phyloP scores from a whole-genome alignment of 116 monocot genomes.

The Posidonia oceanica region DNA sequence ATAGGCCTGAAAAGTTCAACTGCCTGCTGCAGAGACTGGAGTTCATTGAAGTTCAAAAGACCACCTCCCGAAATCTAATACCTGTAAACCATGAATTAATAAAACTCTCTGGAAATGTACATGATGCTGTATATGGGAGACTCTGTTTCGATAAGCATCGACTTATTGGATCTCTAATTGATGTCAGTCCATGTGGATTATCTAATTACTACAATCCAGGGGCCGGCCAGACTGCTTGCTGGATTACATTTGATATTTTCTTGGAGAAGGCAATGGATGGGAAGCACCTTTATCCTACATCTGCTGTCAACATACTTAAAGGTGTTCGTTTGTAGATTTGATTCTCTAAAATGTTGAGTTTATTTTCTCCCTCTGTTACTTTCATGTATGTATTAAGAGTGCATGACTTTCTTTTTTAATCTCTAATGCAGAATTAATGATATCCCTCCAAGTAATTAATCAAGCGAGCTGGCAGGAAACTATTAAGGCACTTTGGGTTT shows the following conservation, averaged over 20 bases:
- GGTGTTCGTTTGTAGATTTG: constrained; percentile 25
- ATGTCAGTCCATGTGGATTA: constrained; percentile 20
- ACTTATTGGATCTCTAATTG: constrained; percentile 38
- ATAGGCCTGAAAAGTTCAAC: constrained; percentile 75
- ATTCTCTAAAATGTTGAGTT: not conserved
- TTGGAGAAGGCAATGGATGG: constrained; percentile 94
- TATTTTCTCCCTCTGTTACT: not conserved
- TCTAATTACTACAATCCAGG: constrained; percentile 24
- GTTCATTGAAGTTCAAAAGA: constrained; percentile 35
- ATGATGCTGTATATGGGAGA: constrained; percentile 20
- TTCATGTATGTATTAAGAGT: not conserved
- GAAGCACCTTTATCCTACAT: constrained; percentile 54
- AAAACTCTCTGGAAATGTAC: constrained; percentile 37
- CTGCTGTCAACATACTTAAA: constrained; percentile 75
- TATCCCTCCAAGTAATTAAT: constrained; percentile 61
- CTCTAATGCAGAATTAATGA: constrained; percentile 41
- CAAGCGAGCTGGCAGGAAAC: constrained; percentile 94
- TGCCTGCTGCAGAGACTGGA: constrained; percentile 53
- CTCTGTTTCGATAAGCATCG: constrained; percentile 22
- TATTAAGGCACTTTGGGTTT: constrained; percentile 85
- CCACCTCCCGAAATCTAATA: constrained; percentile 23
- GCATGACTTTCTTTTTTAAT: not conserved
- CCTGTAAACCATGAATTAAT: constrained; percentile 19
- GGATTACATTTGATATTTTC: constrained; percentile 75
- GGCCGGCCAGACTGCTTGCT: constrained; percentile 42